Conservation (phyloP, 495 filamentous ascomycete species). For the Neurospora sp. region DNA sequence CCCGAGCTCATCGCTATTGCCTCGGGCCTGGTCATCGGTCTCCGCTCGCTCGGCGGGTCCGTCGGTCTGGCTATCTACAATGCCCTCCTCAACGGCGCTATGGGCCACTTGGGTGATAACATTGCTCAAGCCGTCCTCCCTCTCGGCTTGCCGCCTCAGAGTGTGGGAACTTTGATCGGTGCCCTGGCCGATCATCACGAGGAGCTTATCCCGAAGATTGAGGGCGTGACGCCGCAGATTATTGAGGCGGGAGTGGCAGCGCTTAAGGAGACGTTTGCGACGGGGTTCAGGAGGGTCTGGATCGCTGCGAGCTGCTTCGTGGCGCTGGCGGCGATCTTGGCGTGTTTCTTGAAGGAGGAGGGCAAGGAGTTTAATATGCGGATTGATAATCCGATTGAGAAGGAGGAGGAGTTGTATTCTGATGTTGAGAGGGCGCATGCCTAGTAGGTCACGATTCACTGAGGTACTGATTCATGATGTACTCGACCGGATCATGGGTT, state of each 20-base stretch:
- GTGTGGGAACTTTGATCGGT: constrained; percentile 11
- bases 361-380: constrained; percentile 15
- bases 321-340: constrained; percentile 12
- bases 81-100: constrained; percentile 11
- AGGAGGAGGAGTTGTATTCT: constrained; percentile 13
- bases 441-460: not conserved
- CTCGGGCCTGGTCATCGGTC: constrained; percentile 22
- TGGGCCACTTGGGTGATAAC: constrained; percentile 13
- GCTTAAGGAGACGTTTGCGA: constrained; percentile 13
- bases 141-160: constrained; percentile 10
- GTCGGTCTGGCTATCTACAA: constrained; percentile 27
- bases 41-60: constrained; percentile 22
- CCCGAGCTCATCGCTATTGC: constrained; percentile 23
- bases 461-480: no score
- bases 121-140: constrained; percentile 16
- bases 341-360: constrained; percentile 8
- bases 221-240: constrained; percentile 17
- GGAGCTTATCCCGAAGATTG: constrained; percentile 8
- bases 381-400: constrained; percentile 16
- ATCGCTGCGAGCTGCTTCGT: constrained; percentile 18
- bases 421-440: not conserved
- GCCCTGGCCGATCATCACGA: constrained; percentile 9
- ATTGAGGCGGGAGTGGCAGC: constrained; percentile 13
- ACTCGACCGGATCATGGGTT: not conserved
- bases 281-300: constrained; percentile 20